Base-by-base conservation (phyloP, 2,329 filamentous ascomycete species). In the Chlorencoelia australis region DNA sequence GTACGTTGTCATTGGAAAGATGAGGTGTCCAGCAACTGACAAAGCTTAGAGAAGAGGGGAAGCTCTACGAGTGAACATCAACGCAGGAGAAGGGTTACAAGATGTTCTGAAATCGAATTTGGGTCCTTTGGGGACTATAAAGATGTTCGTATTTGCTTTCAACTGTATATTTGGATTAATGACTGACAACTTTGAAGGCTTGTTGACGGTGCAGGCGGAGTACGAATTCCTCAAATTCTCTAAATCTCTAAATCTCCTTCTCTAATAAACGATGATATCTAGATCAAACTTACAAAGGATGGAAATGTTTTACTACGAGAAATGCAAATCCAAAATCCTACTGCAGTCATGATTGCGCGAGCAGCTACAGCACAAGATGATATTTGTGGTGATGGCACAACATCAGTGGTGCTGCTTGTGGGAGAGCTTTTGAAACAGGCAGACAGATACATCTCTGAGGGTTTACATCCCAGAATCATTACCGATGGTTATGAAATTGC, bases 211-310 rank as follows among this genome's bases (percentile, higher is more conserved):
- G 66, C 78, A 45, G 79, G 79, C 54, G 75, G 75, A 65, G 74
- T 79, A 71, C 55, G 61, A 56, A 45, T 34, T 25, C 32, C 11
- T 25, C n/a, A n/a, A n/a, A n/a, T 18, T 19, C 31, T 25, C 5
- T 17, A n/a, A 28, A 28, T 39, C 24, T 32, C 17, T 27, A 33
- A 38, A 53, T 47, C 33, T 42, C 42, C 7, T 41, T 47, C 19
- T 44, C 41, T 53, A 51, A 43, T 44, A 31, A 37, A 27, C 27
- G 18, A 26, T 30, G 35, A 16, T 30, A 5, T 20, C 26, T 51
- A 91, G 77, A 98, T 98, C 68, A 98, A 98, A 68, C 75, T 98
- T 60, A 98, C 91, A 53, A 98, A 98, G 65, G 91, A 98, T 66
- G 91, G 91, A 59, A 95, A 94, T 56, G 89, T 96, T 43, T 69